Percentiles rank a stretch among this genome's conserved stretches.
phyloP scores from a whole-genome alignment of 2,329 filamentous ascomycete genomes.

The Aspergillus oerlinghausenensis region DNA sequence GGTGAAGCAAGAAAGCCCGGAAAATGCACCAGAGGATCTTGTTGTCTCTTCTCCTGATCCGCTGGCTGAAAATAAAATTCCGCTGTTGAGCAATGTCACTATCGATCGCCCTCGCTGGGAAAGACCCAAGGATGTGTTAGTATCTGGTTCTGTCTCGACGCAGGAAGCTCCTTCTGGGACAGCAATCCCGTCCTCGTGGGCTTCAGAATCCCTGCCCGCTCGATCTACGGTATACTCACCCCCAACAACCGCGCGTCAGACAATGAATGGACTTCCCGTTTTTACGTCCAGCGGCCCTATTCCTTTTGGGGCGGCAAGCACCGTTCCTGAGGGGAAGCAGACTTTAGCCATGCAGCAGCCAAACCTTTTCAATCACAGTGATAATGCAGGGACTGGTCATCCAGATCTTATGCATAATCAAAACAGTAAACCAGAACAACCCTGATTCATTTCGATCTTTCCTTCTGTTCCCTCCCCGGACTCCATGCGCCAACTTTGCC shows the following conservation, averaged over 20 bases:
- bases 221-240: slow-evolving; percentile 27
- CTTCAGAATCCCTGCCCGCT: slow-evolving; percentile 11
- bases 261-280: slow-evolving; percentile 44
- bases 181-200: slow-evolving; percentile 23
- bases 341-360: background rate
- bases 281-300: slow-evolving; percentile 46
- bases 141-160: slow-evolving; percentile 1
- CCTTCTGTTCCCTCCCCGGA: background rate
- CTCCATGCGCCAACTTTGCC: background rate
- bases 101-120: slow-evolving; percentile 4
- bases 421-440: background rate
- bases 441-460: background rate
- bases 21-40: background rate
- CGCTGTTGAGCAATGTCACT: background rate
- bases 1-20: background rate
- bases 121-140: background rate
- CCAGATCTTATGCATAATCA: background rate
- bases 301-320: slow-evolving; percentile 32
- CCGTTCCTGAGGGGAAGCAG: background rate
- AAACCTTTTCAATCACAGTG: background rate
- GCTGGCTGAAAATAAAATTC: background rate
- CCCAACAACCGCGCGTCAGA: slow-evolving; percentile 25
- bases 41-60: background rate
- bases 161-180: slow-evolving; percentile 1
- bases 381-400: background rate